Conservation (phyloP, 805 yeast genomes). For the Deakozyma indianensis region DNA sequence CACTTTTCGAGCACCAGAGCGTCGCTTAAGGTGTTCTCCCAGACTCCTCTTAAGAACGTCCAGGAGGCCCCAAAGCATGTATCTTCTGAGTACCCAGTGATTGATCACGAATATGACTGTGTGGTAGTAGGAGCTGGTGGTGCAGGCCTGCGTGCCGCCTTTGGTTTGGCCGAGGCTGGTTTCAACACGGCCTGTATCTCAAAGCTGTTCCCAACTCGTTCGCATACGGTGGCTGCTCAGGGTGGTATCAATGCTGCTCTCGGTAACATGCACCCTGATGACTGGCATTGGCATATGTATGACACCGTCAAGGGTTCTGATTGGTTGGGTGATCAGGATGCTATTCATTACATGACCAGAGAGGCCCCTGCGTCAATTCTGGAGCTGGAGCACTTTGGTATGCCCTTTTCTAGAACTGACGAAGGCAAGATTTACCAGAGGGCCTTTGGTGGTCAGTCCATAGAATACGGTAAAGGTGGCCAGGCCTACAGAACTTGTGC, state of each 20-base stretch:
- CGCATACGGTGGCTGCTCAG: constrained; percentile 98
- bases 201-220: constrained; percentile 93
- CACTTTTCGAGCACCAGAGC: constrained; percentile 19
- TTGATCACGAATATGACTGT: constrained; percentile 97
- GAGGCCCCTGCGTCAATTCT: constrained; percentile 94
- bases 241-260: constrained; percentile 99
- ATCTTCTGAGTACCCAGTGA: constrained; percentile 68
- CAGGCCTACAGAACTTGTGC: constrained; percentile 99
- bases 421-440: constrained; percentile 96
- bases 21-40: constrained; percentile 20
- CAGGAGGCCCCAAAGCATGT: constrained; percentile 37
- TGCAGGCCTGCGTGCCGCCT: constrained; percentile 97
- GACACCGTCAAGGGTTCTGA: constrained; percentile 98
- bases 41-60: constrained; percentile 22
- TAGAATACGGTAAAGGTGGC: constrained; percentile 94
- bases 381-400: constrained; percentile 96
- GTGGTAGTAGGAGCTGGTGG: constrained; percentile 99
- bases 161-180: constrained; percentile 94
- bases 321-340: constrained; percentile 99
- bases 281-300: constrained; percentile 99
- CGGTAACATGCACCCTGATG: constrained; percentile 96
- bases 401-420: constrained; percentile 93
- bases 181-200: constrained; percentile 95
- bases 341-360: constrained; percentile 96
- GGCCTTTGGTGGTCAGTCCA: constrained; percentile 97